These are phyloP conservation scores for Solanum lycopersicoides DNA, from an alignment of 257 asterid genomes.

Conservation along the genomic window DNA sequence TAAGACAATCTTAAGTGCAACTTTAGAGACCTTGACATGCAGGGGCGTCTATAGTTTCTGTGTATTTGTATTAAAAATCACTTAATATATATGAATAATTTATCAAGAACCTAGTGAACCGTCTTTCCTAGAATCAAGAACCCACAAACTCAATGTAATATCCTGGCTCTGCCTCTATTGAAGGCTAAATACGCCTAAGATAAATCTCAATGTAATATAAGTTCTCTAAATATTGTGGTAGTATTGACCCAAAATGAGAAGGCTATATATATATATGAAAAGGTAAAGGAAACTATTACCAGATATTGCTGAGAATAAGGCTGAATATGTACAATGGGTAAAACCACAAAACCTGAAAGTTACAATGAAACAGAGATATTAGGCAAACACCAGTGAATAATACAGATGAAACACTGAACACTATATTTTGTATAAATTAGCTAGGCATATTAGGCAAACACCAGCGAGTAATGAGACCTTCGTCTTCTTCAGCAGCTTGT, in stretches of 20 bases:
- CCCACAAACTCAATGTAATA: background rate
- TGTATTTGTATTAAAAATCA: background rate
- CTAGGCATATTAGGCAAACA: background rate
- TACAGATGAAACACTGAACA: background rate
- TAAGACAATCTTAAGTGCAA: background rate
- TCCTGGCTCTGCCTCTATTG: background rate
- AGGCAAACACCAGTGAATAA: background rate
- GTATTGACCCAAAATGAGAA: background rate
- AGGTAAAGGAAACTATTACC: constrained; percentile 37
- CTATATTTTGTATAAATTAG: background rate
- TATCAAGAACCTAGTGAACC: background rate
- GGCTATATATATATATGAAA: background rate
- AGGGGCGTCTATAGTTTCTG: background rate
- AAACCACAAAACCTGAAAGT: constrained; percentile 84
- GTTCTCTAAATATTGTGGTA: background rate
- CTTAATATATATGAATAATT: background rate
- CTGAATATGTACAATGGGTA: constrained; percentile 92
- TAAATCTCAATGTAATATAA: background rate
- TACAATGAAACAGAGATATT: constrained; percentile 8
- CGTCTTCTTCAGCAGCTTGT: background rate
- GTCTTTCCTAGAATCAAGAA: background rate
- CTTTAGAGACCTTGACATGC: background rate
- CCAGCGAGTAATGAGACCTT: background rate
- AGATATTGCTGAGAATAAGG: constrained; percentile 72
- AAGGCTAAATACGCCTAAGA: background rate